phyloP scores from a whole-genome alignment of 306 rosid genomes.

The Cicer yamashitae region DNA sequence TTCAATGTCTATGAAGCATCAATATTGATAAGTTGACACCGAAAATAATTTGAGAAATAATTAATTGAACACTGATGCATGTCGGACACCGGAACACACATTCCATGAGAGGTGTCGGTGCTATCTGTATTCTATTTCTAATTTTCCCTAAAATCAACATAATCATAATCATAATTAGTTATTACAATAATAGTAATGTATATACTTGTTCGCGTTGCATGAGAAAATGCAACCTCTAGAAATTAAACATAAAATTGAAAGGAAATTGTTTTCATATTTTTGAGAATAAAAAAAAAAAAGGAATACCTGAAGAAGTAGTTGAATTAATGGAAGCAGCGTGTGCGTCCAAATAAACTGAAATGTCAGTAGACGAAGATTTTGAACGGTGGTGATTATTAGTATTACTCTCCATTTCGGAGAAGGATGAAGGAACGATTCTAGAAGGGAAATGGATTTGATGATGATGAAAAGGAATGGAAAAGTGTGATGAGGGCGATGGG shows the following conservation, averaged over 20 bases:
- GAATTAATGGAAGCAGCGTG: slow-evolving; percentile 21
- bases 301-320: slow-evolving; percentile 30
- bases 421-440: not conserved
- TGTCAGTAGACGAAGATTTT: slow-evolving; percentile 49
- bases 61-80: too few relatives aligned
- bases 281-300: not conserved
- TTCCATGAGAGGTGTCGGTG: too few relatives aligned
- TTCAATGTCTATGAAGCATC: too few relatives aligned
- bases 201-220: not conserved
- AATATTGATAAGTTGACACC: too few relatives aligned
- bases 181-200: too few relatives aligned
- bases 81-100: too few relatives aligned
- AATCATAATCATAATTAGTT: too few relatives aligned
- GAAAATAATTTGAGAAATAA: too few relatives aligned
- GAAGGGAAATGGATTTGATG: not conserved
- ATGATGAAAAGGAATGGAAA: not conserved
- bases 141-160: too few relatives aligned
- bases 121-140: too few relatives aligned
- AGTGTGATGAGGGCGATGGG: slow-evolving; percentile 5
- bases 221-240: not conserved
- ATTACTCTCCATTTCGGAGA: slow-evolving; percentile 44
- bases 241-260: not conserved
- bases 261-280: not conserved
- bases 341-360: slow-evolving; percentile 54
- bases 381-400: not conserved